These are phyloP conservation scores for Calonectria hawksworthii DNA, from an alignment of 2,329 filamentous ascomycete species.

Conservation along the genomic window DNA sequence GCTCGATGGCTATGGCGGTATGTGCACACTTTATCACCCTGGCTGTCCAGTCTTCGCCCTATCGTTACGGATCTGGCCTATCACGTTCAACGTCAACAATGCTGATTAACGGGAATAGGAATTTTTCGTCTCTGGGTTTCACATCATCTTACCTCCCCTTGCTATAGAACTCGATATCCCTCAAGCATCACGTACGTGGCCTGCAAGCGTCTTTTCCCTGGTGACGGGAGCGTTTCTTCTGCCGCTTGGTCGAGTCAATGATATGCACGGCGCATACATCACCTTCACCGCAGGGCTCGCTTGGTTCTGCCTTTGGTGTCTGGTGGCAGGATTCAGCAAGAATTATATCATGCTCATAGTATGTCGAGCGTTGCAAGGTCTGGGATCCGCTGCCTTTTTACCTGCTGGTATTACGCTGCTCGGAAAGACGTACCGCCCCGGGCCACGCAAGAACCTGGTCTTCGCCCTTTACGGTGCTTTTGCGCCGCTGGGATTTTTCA, in stretches of 20 bases:
- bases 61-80: constrained; percentile 60
- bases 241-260: constrained; percentile 71
- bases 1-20: constrained; percentile 9
- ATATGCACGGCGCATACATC: constrained; percentile 73
- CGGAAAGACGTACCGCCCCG: constrained; percentile 77
- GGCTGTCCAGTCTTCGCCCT: constrained; percentile 72
- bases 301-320: constrained; percentile 78
- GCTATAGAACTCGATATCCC: constrained; percentile 75
- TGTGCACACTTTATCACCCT: neutral
- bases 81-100: constrained; percentile 59
- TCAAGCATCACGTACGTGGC: constrained; percentile 73
- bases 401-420: constrained; percentile 81
- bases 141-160: constrained; percentile 78
- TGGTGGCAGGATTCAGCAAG: constrained; percentile 77
- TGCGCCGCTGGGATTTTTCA: constrained; percentile 71
- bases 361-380: constrained; percentile 79
- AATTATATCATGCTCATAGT: constrained; percentile 78
- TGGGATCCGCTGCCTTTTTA: constrained; percentile 77
- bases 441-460: constrained; percentile 79
- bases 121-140: constrained; percentile 84
- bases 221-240: constrained; percentile 71
- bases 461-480: constrained; percentile 72
- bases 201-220: constrained; percentile 72
- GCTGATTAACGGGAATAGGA: constrained; percentile 64
- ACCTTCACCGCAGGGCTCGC: constrained; percentile 71